Evolutionary conservation across 2,329 filamentous ascomycete genomes (phyloP), one percentile per base, ranked within the genome.

Genomic region (Penicillium palitans): DNA sequence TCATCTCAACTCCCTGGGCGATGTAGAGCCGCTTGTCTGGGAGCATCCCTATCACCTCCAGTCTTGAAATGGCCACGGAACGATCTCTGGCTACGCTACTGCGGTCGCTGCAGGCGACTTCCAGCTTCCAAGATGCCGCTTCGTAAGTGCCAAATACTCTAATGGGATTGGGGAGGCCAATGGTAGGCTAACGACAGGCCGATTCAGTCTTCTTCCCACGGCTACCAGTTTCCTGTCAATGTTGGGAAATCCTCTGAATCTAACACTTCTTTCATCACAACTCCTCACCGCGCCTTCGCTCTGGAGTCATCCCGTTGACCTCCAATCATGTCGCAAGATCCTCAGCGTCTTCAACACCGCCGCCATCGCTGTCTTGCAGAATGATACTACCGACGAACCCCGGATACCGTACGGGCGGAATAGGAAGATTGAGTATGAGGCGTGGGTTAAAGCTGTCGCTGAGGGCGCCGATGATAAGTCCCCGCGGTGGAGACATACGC

Each of bases 401-500:
- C 67, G 68, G 29, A 69, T 70, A 29, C 69, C 71, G 0, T 74
- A 75, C 41, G 69, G 69, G 9, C 67, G 70, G 37, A 80, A 81
- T 45, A 85, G 85, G 17, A 82, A 81, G 27, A 72, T 85, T 6
- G 73, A 79, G 6, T 74, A 80, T 17, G 80, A 84, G 47, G 82
- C 82, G 48, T 87, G 85, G 86, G 76, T 83, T 25, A 81, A 79
- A 61, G 84, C 85, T 1, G 78, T 86, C 2, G 79, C 84, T 2
- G 80, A 79, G 41, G 85, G 85, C 9, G 85, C 85, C 17, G 83
- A 87, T 68, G 85, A 84, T 45, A 81, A 80, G 66, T 87, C 79
- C 74, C 83, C 81, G 19, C 80, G 90, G 69, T 96, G 91, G 91
- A 88, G 91, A 73, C 92, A 96, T 73, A 76, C 92, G 31, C 79